Evolutionary conservation across 768 basidiomycete genomes (phyloP).

Genomic region (Boletus eberwhitei): DNA sequence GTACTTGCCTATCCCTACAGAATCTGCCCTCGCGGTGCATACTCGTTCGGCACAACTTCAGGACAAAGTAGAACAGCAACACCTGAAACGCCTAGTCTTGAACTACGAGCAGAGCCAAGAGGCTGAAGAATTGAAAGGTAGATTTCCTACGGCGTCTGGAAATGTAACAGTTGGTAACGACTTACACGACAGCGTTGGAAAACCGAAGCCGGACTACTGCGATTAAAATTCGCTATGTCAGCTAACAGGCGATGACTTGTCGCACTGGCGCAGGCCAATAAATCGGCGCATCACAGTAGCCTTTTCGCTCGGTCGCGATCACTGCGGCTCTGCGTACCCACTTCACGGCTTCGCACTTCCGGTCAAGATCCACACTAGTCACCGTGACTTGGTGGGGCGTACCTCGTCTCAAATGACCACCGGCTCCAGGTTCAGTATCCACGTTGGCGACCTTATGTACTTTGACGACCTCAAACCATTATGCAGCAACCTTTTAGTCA

Average conservation of each 20-base stretch:
- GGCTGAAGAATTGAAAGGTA: conserved; percentile 78
- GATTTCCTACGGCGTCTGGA: neutral
- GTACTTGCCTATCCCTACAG: conserved; percentile 85
- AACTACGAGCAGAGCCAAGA: conserved; percentile 90
- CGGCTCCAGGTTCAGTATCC: conserved; percentile 14
- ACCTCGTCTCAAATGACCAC: conserved; percentile 8
- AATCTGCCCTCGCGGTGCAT: conserved; percentile 85
- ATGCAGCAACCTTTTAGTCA: conserved; percentile 4
- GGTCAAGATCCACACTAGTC: conserved; percentile 19
- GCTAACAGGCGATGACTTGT: conserved; percentile 38
- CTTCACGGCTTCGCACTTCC: conserved; percentile 18
- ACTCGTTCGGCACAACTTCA: conserved; percentile 89
- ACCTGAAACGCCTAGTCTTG: conserved; percentile 91
- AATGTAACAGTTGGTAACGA: neutral
- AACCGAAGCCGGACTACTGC: conserved; percentile 61
- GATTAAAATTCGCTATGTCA: conserved; percentile 76
- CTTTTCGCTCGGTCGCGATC: conserved; percentile 22
- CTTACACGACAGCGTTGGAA: conserved; percentile 51
- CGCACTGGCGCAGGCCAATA: conserved; percentile 14
- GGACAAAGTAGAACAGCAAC: conserved; percentile 95
- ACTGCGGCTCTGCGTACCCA: conserved; percentile 18
- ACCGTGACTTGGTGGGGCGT: conserved; percentile 11
- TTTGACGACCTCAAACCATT: conserved; percentile 21
- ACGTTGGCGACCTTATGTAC: conserved; percentile 25
- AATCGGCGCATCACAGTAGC: conserved; percentile 18